Conservation (phyloP, 1,284 basidiomycete genomes). For the Trametes versicolor region DNA sequence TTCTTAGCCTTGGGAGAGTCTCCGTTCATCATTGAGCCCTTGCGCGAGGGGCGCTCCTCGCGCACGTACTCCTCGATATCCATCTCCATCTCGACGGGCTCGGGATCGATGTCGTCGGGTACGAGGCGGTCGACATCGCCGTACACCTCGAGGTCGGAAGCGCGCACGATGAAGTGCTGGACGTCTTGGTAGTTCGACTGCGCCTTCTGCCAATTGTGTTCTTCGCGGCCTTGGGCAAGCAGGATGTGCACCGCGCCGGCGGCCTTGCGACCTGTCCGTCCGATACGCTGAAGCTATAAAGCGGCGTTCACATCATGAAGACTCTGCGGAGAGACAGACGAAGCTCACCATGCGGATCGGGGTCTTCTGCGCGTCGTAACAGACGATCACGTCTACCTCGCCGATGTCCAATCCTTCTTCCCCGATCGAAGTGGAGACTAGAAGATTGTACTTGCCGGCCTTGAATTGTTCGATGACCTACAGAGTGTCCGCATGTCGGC, state of each 20-base stretch:
- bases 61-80: constrained; percentile 78
- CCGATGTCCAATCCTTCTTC: constrained; percentile 99
- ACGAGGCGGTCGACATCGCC: constrained; percentile 90
- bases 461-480: constrained; percentile 91
- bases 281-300: constrained; percentile 90
- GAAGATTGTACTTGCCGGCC: constrained; percentile 86
- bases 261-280: constrained; percentile 94
- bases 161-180: constrained; percentile 88
- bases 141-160: constrained; percentile 91
- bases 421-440: constrained; percentile 97
- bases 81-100: constrained; percentile 85
- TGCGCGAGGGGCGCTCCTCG: constrained; percentile 53
- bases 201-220: constrained; percentile 91
- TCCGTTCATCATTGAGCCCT: constrained; percentile 37
- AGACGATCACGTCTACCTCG: constrained; percentile 96
- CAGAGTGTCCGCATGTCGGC: constrained; percentile 17
- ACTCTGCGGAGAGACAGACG: background rate
- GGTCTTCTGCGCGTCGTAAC: constrained; percentile 97
- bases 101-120: constrained; percentile 81
- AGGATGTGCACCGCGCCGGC: constrained; percentile 92
- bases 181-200: constrained; percentile 90
- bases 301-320: background rate
- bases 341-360: constrained; percentile 91
- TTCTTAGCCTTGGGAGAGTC: constrained; percentile 55
- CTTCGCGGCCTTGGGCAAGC: constrained; percentile 93